Conservation (phyloP, 441 rosid genomes). For the Isatis lusitanica region DNA sequence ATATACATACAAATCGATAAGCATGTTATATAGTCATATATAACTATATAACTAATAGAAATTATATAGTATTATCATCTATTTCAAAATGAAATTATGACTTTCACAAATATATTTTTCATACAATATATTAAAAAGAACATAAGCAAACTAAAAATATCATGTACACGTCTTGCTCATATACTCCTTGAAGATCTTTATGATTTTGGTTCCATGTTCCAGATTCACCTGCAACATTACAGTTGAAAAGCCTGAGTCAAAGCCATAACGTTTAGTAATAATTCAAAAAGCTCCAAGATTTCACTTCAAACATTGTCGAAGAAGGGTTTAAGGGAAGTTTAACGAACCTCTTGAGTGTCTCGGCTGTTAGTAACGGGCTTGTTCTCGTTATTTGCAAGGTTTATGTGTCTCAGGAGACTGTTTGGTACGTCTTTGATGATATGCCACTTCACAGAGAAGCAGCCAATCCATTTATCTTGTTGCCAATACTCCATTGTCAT, state of each 20-base stretch:
- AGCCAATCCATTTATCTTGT: conserved; percentile 82
- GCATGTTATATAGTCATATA: no score
- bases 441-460: conserved; percentile 78
- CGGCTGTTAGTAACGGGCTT: conserved; percentile 82
- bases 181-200: conserved; percentile 73
- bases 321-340: background rate
- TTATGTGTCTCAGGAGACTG: conserved; percentile 59
- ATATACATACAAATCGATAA: no score
- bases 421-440: conserved; percentile 71
- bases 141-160: no score
- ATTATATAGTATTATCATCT: no score
- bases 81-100: no score
- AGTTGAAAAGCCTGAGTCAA: background rate
- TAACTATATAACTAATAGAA: no score
- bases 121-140: no score
- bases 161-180: conserved; percentile 58
- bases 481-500: conserved; percentile 72
- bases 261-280: background rate
- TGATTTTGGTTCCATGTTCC: conserved; percentile 64
- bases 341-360: conserved; percentile 72
- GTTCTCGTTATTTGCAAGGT: conserved; percentile 63
- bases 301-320: conserved; percentile 7
- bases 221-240: conserved; percentile 53
- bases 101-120: no score
- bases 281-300: background rate